Evolutionary conservation across 2,329 filamentous ascomycete genomes (phyloP).

Genomic region (Cladosporium sp.): DNA sequence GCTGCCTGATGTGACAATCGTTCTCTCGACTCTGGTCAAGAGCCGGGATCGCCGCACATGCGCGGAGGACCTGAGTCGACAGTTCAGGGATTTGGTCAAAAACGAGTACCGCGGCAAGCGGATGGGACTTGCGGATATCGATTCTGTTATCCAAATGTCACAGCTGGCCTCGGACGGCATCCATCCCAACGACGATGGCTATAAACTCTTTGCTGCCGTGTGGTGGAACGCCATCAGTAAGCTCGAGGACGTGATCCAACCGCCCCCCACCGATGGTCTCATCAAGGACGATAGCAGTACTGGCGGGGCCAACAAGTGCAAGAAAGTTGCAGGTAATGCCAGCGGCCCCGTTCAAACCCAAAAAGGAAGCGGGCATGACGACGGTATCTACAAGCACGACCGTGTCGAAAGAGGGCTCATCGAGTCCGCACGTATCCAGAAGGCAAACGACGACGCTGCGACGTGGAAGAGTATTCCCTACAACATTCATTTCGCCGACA

Average conservation of each 20-base stretch:
- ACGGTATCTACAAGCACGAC: background rate
- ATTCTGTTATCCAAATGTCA: background rate
- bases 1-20: background rate
- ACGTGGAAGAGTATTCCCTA: background rate
- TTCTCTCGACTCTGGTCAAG: background rate
- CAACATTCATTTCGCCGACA: background rate
- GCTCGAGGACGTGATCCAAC: background rate
- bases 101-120: background rate
- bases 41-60: background rate
- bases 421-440: background rate
- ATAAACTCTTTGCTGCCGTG: background rate
- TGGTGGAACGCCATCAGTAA: constrained; percentile 2
- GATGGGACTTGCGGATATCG: background rate
- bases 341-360: background rate
- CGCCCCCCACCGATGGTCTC: background rate
- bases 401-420: background rate
- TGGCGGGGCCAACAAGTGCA: background rate
- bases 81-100: background rate
- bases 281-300: constrained; percentile 1
- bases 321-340: background rate
- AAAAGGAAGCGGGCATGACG: background rate
- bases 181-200: background rate
- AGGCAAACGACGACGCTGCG: background rate
- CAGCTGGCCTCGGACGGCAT: background rate
- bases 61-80: background rate